Conservation (phyloP, 495 filamentous ascomycete genomes). For the Tuber indicum region DNA sequence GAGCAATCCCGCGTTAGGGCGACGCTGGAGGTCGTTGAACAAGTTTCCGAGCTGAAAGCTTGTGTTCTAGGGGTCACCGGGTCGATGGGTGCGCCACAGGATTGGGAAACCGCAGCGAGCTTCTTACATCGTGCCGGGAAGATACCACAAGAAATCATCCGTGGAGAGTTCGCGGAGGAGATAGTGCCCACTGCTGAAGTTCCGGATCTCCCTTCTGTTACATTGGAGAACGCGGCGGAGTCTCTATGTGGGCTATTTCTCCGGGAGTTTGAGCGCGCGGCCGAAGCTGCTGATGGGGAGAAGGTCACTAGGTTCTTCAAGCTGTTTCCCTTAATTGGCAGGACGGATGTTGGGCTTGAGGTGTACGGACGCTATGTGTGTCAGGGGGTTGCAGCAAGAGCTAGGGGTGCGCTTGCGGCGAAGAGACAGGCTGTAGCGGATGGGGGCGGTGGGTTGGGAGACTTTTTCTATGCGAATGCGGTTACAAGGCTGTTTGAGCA, state of each 20-base stretch:
- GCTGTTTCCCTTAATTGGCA: slow-evolving; percentile 88
- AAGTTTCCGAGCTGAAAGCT: slow-evolving; percentile 90
- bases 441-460: slow-evolving; percentile 52
- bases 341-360: slow-evolving; percentile 81
- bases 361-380: slow-evolving; percentile 95
- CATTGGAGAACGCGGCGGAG: slow-evolving; percentile 78
- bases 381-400: slow-evolving; percentile 76
- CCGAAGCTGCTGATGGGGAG: slow-evolving; percentile 71
- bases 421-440: slow-evolving; percentile 36
- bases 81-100: slow-evolving; percentile 94
- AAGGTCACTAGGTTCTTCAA: slow-evolving; percentile 96
- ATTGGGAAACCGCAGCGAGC: slow-evolving; percentile 93
- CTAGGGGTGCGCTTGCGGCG: slow-evolving; percentile 69
- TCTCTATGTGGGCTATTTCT: slow-evolving; percentile 82
- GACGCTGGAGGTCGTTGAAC: slow-evolving; percentile 86
- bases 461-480: slow-evolving; percentile 86
- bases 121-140: slow-evolving; percentile 77
- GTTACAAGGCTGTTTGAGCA: slow-evolving; percentile 93
- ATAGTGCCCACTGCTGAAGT: slow-evolving; percentile 95
- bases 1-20: slow-evolving; percentile 86
- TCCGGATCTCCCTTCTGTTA: slow-evolving; percentile 81
- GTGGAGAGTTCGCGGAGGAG: slow-evolving; percentile 80
- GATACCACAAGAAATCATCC: slow-evolving; percentile 69
- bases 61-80: slow-evolving; percentile 93
- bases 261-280: slow-evolving; percentile 90